phyloP scores from a whole-genome alignment of 495 filamentous ascomycete genomes.

The Tirmania nivea region DNA sequence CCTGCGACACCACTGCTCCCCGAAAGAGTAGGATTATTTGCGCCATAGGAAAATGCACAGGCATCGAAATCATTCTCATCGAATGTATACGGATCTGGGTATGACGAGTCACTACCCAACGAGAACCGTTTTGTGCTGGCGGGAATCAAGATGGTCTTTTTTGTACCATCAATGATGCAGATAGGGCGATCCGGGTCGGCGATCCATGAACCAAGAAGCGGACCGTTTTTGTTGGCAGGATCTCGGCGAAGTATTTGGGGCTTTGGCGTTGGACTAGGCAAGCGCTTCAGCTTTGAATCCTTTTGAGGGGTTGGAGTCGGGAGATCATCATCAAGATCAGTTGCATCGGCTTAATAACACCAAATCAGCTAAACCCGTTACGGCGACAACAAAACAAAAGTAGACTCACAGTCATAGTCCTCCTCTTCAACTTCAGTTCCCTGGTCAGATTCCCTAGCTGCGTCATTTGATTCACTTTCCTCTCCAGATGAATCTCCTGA shows the following conservation, averaged over 20 bases:
- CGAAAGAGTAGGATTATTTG: conserved; percentile 10
- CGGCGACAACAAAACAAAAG: background rate
- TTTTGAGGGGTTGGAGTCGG: conserved; percentile 14
- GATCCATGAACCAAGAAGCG: conserved; percentile 14
- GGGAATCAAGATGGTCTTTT: conserved; percentile 16
- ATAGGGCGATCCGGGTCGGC: conserved; percentile 17
- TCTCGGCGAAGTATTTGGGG: conserved; percentile 14
- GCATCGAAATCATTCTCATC: conserved; percentile 3
- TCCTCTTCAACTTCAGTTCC: conserved; percentile 2
- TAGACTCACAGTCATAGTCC: background rate
- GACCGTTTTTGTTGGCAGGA: conserved; percentile 6
- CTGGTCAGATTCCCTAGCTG: background rate
- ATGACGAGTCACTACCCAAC: conserved; percentile 1
- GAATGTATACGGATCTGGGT: background rate
- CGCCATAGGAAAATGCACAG: conserved; percentile 1
- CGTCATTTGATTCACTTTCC: conserved; percentile 2
- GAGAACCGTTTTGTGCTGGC: conserved; percentile 2
- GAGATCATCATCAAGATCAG: conserved; percentile 19
- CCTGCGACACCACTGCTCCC: conserved; percentile 8
- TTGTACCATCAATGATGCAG: conserved; percentile 18
- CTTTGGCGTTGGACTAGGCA: background rate
- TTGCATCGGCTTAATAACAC: conserved; percentile 15
- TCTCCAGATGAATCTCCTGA: conserved; percentile 4
- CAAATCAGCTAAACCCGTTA: conserved; percentile 4
- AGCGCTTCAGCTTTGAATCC: background rate